These are phyloP conservation scores for Sesbania bispinosa DNA, from an alignment of 306 rosid genomes.

Conservation along the genomic window DNA sequence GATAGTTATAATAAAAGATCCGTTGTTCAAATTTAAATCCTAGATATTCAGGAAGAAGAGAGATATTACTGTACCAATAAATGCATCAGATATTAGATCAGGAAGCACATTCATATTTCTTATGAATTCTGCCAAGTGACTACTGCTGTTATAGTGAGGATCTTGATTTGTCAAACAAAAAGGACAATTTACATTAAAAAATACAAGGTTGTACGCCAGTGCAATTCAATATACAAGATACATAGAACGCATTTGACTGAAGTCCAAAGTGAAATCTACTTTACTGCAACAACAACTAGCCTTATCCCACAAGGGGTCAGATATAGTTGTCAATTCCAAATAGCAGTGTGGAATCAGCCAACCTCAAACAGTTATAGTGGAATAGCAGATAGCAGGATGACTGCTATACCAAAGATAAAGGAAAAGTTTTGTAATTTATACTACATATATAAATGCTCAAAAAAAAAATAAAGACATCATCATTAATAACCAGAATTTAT, in stretches of 20 bases:
- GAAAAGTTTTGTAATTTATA: not conserved
- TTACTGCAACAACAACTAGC: not conserved
- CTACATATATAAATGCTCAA: not conserved
- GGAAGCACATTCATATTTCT: constrained; percentile 12
- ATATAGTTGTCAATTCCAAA: not conserved
- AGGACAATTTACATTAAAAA: not conserved
- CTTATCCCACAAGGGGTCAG: not conserved
- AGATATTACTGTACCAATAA: constrained; percentile 2
- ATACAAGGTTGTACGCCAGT: not conserved
- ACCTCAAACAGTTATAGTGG: not conserved
- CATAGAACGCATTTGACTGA: no score
- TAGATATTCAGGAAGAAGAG: constrained; percentile 7
- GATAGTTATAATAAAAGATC: not conserved
- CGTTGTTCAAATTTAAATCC: not conserved
- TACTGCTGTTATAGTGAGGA: not conserved
- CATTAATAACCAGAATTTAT: not conserved
- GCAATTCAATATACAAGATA: not conserved
- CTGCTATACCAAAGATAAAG: not conserved
- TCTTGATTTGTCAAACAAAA: constrained; percentile 2
- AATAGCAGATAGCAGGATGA: not conserved
- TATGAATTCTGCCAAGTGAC: constrained; percentile 7
- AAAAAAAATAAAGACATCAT: not conserved
- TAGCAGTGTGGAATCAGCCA: not conserved
- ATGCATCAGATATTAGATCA: constrained; percentile 12
- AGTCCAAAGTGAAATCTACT: not conserved